Conservation (phyloP, 2,329 filamentous ascomycete genomes). For the Trichoderma aggressivum region DNA sequence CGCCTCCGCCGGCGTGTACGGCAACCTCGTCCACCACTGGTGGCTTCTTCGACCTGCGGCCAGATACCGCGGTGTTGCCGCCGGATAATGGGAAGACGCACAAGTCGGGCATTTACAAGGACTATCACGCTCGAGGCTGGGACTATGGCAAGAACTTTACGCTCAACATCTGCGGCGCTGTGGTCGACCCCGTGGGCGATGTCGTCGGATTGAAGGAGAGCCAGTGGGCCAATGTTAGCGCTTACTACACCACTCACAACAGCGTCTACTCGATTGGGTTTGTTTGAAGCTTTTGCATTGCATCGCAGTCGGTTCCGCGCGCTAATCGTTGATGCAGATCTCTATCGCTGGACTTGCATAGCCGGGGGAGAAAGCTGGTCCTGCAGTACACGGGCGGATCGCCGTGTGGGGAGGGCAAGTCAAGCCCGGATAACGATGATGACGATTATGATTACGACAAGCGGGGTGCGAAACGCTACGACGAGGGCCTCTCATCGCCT, state of each 20-base stretch:
- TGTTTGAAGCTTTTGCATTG: conserved; percentile 30
- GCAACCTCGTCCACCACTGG: conserved; percentile 54
- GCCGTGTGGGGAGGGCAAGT: conserved; percentile 56
- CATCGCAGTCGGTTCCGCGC: background rate
- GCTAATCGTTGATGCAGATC: conserved; percentile 27
- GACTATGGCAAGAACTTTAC: conserved; percentile 82
- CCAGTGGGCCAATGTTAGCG: conserved; percentile 71
- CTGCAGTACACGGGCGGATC: conserved; percentile 76
- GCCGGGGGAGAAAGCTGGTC: conserved; percentile 70
- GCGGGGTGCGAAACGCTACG: background rate
- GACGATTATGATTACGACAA: conserved; percentile 20
- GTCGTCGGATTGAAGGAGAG: conserved; percentile 62
- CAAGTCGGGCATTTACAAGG: conserved; percentile 41
- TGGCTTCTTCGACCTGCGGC: conserved; percentile 57
- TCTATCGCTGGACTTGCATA: conserved; percentile 51
- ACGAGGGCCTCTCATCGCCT: background rate
- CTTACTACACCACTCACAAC: conserved; percentile 66
- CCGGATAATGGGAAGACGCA: conserved; percentile 42
- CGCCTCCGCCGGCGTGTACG: conserved; percentile 50
- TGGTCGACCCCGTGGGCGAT: conserved; percentile 62
- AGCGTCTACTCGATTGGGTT: conserved; percentile 74
- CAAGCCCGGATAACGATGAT: conserved; percentile 32
- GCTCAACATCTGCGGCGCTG: conserved; percentile 73
- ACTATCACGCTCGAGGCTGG: conserved; percentile 66
- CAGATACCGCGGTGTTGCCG: conserved; percentile 47